phyloP scores from a whole-genome alignment of 805 yeast genomes.

The Candida maesae region DNA sequence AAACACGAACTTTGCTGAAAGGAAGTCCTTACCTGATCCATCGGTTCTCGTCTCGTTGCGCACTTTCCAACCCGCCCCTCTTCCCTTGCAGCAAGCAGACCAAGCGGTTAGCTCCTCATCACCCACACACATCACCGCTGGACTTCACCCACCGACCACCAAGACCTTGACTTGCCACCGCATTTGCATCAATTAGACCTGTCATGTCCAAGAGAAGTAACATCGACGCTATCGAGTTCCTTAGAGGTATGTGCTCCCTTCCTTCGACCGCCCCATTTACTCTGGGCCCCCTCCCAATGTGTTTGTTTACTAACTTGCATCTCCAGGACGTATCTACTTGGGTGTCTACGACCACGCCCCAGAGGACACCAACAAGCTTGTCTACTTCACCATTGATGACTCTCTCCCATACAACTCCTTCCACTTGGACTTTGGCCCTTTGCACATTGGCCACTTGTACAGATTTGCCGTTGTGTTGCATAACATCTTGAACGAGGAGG shows the following conservation, averaged over 20 bases:
- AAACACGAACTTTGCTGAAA: no score
- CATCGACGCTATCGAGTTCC: conserved; percentile 50
- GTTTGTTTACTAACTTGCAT: conserved; percentile 1
- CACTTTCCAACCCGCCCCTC: no score
- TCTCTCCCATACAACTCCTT: conserved; percentile 91
- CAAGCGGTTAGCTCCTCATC: no score
- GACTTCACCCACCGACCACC: no score
- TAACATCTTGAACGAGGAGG: conserved; percentile 81
- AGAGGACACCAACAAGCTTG: conserved; percentile 66
- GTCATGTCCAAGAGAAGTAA: conserved; percentile 50
- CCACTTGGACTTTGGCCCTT: conserved; percentile 94
- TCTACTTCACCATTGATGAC: conserved; percentile 89
- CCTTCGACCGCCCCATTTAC: no score
- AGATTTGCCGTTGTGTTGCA: conserved; percentile 94
- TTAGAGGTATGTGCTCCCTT: conserved; percentile 19
- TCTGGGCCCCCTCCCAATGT: not conserved
- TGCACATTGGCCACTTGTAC: conserved; percentile 89
- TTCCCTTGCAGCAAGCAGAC: not conserved
- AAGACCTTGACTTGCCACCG: no score
- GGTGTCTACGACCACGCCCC: conserved; percentile 87
- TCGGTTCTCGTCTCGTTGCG: not conserved
- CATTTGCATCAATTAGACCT: not conserved
- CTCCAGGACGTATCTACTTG: conserved; percentile 62
- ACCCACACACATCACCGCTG: no score
- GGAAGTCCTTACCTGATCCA: not conserved